Conservation (phyloP, 1,284 basidiomycete species). For the Microbotryum saponariae region DNA sequence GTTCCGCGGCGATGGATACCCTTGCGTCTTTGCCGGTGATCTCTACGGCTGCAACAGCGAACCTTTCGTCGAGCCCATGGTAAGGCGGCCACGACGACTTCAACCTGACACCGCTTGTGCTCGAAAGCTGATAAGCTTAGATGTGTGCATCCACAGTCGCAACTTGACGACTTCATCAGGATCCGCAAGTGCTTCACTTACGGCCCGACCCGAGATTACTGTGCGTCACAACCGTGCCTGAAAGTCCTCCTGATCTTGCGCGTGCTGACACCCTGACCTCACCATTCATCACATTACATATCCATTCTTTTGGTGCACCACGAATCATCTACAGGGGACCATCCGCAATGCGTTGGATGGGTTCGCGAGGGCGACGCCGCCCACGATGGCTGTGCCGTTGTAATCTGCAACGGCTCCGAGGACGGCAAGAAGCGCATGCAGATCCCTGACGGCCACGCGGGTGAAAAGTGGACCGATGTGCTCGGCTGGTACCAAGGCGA, state of each 20-base stretch:
- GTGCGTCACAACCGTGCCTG: slow-evolving; percentile 10
- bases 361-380: slow-evolving; percentile 47
- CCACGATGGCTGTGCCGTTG: slow-evolving; percentile 47
- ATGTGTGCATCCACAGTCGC: slow-evolving; percentile 24
- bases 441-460: slow-evolving; percentile 44
- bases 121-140: slow-evolving; percentile 34
- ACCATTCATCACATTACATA: neutral
- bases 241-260: slow-evolving; percentile 1
- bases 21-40: slow-evolving; percentile 87
- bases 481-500: slow-evolving; percentile 52
- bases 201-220: slow-evolving; percentile 46
- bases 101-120: slow-evolving; percentile 47
- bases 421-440: slow-evolving; percentile 33
- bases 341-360: slow-evolving; percentile 49
- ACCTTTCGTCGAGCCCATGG: slow-evolving; percentile 17
- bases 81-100: slow-evolving; percentile 33
- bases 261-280: neutral
- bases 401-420: slow-evolving; percentile 41
- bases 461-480: slow-evolving; percentile 52
- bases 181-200: slow-evolving; percentile 35
- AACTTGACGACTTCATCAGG: slow-evolving; percentile 48
- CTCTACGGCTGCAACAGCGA: slow-evolving; percentile 50
- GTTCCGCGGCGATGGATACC: slow-evolving; percentile 72
- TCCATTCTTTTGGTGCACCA: slow-evolving; percentile 36
- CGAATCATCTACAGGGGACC: slow-evolving; percentile 43